Evolutionary conservation across 2,329 filamentous ascomycete genomes (phyloP).

Genomic region (Clonostachys byssicola): DNA sequence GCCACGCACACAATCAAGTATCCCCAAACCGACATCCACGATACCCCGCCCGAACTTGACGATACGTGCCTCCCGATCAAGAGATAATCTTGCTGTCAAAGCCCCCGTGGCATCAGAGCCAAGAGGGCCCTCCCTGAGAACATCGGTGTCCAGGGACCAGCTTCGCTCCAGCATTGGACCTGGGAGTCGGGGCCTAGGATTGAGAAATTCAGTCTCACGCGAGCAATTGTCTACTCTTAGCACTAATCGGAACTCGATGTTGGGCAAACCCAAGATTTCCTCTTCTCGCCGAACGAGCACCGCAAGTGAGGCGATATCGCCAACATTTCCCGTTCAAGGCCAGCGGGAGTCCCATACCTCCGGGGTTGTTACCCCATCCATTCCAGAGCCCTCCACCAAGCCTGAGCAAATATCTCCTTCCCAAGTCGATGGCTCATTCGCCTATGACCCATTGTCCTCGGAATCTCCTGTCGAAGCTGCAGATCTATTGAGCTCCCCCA

Average conservation of each 20-base stretch:
- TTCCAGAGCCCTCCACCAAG: slow-evolving; percentile 13
- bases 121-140: slow-evolving; percentile 6
- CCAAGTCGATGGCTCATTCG: neutral
- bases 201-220: too few species aligned
- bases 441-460: neutral
- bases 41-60: slow-evolving; percentile 13
- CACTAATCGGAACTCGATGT: slow-evolving; percentile 4
- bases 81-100: slow-evolving; percentile 8
- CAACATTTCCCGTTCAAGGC: slow-evolving; percentile 8
- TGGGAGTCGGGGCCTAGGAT: too few species aligned
- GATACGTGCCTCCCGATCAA: slow-evolving; percentile 11
- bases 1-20: slow-evolving; percentile 21
- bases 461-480: slow-evolving; percentile 1
- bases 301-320: slow-evolving; percentile 4
- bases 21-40: slow-evolving; percentile 19
- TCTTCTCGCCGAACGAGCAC: slow-evolving; percentile 2
- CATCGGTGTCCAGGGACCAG: slow-evolving; percentile 10
- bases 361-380: slow-evolving; percentile 19
- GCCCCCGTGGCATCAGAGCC: neutral
- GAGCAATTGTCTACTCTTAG: slow-evolving; percentile 1
- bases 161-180: slow-evolving; percentile 5
- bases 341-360: slow-evolving; percentile 18
- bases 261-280: slow-evolving; percentile 8
- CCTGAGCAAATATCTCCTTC: slow-evolving; percentile 5
- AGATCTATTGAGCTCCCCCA: neutral